A percentile compares a stretch with the other conserved stretches of the same genome.
These are phyloP conservation scores for Penicillium sp. DNA, from an alignment of 2,329 filamentous ascomycete genomes.

Conservation along the genomic window DNA sequence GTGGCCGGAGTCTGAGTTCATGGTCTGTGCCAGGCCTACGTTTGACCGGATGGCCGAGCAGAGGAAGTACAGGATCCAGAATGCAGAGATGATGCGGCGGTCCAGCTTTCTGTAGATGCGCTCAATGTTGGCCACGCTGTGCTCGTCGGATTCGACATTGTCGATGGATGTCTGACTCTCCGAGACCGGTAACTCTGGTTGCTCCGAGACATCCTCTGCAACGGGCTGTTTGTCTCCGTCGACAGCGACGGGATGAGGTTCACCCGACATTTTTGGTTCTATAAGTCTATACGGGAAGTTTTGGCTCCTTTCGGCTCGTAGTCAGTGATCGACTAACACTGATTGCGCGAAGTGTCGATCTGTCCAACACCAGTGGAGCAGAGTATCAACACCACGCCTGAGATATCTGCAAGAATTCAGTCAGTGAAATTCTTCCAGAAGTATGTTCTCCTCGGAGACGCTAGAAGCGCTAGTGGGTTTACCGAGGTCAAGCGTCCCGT, in stretches of 20 bases:
- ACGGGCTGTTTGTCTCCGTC: constrained; percentile 11
- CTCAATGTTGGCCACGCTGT: constrained; percentile 37
- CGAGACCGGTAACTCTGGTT: neutral
- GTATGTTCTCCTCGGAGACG: neutral
- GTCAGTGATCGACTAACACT: neutral
- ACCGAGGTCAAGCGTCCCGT: neutral
- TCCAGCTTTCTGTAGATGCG: constrained; percentile 57
- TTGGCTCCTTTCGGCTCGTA: neutral
- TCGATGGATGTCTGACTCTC: constrained; percentile 6
- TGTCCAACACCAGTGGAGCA: neutral
- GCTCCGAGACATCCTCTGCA: constrained; percentile 16
- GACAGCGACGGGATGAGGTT: constrained; percentile 6
- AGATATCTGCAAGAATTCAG: neutral
- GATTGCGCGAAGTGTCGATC: neutral
- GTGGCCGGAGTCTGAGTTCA: constrained; percentile 73
- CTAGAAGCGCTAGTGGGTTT: neutral
- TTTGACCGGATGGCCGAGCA: constrained; percentile 91
- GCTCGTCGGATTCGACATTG: constrained; percentile 29
- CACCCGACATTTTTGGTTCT: constrained; percentile 10
- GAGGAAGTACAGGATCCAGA: constrained; percentile 89
- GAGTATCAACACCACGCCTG: neutral
- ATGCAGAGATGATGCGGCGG: constrained; percentile 67
- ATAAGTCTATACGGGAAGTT: neutral
- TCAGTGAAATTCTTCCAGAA: neutral
- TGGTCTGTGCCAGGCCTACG: constrained; percentile 90